Evolutionary conservation across 2,329 filamentous ascomycete genomes (phyloP).

Genomic region (Fusarium chuoi): DNA sequence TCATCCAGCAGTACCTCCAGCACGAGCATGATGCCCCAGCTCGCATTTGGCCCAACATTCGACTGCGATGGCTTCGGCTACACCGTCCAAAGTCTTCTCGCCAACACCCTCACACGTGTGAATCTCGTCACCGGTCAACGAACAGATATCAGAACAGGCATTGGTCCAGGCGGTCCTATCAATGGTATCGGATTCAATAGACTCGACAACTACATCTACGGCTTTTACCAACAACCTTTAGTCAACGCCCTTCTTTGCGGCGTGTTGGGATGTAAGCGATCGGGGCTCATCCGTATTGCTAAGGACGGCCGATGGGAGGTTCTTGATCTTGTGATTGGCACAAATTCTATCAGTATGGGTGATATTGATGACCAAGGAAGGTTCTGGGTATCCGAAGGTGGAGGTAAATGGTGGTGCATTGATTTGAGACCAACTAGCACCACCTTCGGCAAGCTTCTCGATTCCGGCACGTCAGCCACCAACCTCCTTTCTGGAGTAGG

Average conservation of each 20-base stretch:
- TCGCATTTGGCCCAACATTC: constrained; percentile 21
- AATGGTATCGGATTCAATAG: constrained; percentile 38
- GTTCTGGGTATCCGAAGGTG: constrained; percentile 16
- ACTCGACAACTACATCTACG: constrained; percentile 39
- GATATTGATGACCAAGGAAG: constrained; percentile 25
- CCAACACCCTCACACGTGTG: constrained; percentile 8
- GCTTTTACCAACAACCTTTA: not conserved
- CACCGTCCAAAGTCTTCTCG: not conserved
- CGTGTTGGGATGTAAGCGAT: not conserved
- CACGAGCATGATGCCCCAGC: not conserved
- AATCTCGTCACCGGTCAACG: constrained; percentile 8
- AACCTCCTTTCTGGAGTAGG: not conserved
- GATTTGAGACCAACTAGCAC: not conserved
- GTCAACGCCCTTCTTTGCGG: rapidly evolving
- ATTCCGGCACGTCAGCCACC: not conserved
- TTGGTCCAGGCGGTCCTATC: constrained; percentile 13
- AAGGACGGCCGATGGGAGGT: not conserved
- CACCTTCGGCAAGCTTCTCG: not conserved
- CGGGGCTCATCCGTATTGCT: constrained; percentile 27
- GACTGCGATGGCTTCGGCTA: constrained; percentile 27
- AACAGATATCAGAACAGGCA: not conserved
- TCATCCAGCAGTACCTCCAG: not conserved
- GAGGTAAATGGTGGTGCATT: constrained; percentile 22
- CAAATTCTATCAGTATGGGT: constrained; percentile 17
- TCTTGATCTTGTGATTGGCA: not conserved